These are phyloP conservation scores for Ascochyta clinopodiicola DNA, from an alignment of 2,329 filamentous ascomycete species.

Conservation along the genomic window DNA sequence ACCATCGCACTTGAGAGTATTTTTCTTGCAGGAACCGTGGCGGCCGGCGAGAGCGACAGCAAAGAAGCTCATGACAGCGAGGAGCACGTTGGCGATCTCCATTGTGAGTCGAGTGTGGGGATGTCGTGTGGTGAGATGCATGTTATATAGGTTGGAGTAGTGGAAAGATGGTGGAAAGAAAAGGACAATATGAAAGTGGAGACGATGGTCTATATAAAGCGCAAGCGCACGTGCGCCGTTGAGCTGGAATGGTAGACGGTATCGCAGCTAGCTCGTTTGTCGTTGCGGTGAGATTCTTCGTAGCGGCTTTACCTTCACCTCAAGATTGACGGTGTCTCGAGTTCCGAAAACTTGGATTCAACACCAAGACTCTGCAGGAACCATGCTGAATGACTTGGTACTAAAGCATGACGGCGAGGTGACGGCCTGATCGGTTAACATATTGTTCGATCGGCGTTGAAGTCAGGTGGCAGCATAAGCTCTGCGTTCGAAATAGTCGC, in stretches of 20 bases:
- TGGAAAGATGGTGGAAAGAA: not conserved
- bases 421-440: no score
- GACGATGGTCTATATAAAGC: not conserved
- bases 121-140: not conserved
- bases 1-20: not conserved
- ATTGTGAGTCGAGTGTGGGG: not conserved
- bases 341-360: no score
- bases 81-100: not conserved
- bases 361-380: no score
- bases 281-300: not conserved
- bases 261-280: not conserved
- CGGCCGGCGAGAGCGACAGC: not conserved
- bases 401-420: no score
- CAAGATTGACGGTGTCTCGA: not conserved
- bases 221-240: not conserved
- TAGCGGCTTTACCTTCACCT: not conserved
- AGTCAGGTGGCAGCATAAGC: no score
- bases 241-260: not conserved
- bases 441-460: no score
- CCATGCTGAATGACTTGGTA: no score
- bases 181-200: not conserved
- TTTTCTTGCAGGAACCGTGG: not conserved
- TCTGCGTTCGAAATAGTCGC: no score
- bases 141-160: not conserved
- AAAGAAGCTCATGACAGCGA: conserved; percentile 4